Evolutionary conservation across 2,329 filamentous ascomycete genomes (phyloP), one percentile per base, ranked within the genome.

Genomic region (Beauveria sp.): DNA sequence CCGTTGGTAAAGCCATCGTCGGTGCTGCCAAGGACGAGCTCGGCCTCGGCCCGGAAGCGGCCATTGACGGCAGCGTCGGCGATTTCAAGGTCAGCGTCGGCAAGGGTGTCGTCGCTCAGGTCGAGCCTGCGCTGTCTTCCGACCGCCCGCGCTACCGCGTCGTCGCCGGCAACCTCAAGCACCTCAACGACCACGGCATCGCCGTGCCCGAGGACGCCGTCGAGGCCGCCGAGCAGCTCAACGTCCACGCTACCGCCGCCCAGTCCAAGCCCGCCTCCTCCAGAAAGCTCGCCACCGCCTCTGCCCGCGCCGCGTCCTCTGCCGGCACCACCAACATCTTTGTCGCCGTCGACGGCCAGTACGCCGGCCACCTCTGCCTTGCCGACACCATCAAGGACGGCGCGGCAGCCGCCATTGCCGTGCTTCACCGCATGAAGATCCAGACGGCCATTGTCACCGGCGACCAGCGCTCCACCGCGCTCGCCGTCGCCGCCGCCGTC

Each of bases 391-490:
- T 99, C 74, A 99, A 99, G 74, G 86, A 90, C 10, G 91, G 90
- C 24, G 93, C 95, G 0, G 83, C 85, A 5, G 91, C 91, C 10
- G 84, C 91, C 9, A 88, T 99, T 63, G 79, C 88, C 9, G 93
- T 93, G 3, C 83, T 99, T 46, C 86, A 90, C 72, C 85, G 84
- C 64, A 91, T 98, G 85, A 88, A 89, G 24, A 88, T 98, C 74
- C 88, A 88, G 68, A 91, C 90, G 12, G 91, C 92, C 53, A 92
- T 99, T 67, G 91, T 99, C 10, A 99, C 95, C 0, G 95, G 95
- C 63, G 95, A 99, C 75, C 92, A 96, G 69, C 84, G 84, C 45
- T 85, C 89, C 34, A 93, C 95, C 0, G 95, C 95, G 0, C 76
- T 92, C 0, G 88, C 91, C 16, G 92, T 98, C 43, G 95, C 93